phyloP scores from a whole-genome alignment of 345 rosid species.

The Eucalyptus tenuipes region DNA sequence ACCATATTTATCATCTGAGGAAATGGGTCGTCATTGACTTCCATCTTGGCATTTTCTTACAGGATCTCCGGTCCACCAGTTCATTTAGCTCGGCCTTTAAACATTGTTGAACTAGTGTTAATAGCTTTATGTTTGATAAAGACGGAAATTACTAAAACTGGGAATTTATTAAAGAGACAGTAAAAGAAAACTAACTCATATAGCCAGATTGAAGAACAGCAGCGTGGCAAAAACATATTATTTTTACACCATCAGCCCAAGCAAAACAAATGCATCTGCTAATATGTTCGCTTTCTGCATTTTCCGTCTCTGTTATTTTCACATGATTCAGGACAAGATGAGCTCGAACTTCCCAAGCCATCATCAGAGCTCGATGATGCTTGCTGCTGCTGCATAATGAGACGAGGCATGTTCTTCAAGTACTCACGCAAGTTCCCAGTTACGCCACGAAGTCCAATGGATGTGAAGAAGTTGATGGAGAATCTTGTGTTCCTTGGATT shows the following conservation, averaged over 20 bases:
- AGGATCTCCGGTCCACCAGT: background rate
- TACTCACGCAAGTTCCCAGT: constrained; percentile 83
- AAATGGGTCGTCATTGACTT: background rate
- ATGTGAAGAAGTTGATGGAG: constrained; percentile 81
- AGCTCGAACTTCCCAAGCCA: constrained; percentile 20
- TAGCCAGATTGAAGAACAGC: background rate
- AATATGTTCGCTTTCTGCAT: background rate
- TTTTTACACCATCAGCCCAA: background rate
- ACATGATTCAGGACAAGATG: background rate
- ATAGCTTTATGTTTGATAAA: background rate
- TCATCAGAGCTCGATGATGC: constrained; percentile 21
- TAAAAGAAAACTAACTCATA: background rate
- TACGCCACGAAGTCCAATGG: constrained; percentile 93
- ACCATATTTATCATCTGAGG: background rate
- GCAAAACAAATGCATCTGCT: background rate
- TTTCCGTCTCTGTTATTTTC: background rate
- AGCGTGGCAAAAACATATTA: background rate
- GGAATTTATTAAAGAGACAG: background rate
- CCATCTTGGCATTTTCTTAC: background rate
- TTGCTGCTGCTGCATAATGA: constrained; percentile 67
- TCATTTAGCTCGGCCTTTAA: background rate
- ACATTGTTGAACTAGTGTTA: background rate
- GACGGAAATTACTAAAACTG: background rate
- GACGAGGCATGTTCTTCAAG: constrained; percentile 86
- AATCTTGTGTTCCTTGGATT: constrained; percentile 35